A percentile compares a stretch with the other conserved stretches of the same genome.
Conservation (phyloP, 257 asterid genomes). For the Petrea volubilis region DNA sequence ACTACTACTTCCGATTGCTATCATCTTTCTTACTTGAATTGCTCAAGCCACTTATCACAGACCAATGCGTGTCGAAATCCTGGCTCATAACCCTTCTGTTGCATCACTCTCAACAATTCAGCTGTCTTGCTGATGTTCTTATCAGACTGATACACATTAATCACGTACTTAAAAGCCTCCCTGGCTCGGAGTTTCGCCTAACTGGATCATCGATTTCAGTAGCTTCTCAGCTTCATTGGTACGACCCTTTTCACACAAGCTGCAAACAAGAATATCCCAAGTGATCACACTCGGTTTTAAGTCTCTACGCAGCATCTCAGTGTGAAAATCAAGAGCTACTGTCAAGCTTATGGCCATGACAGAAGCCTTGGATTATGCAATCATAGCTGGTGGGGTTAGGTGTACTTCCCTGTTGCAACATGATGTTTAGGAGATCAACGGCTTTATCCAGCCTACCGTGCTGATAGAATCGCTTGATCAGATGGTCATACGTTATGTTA, state of each 20-base stretch:
- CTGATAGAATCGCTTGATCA: conserved; percentile 63
- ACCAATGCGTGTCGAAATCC: conserved; percentile 92
- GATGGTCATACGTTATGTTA: conserved; percentile 45
- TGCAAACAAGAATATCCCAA: conserved; percentile 47
- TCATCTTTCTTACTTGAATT: conserved; percentile 38
- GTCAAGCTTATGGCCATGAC: conserved; percentile 37
- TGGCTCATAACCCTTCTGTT: conserved; percentile 66
- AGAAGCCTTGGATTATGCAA: conserved; percentile 51
- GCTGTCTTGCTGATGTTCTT: conserved; percentile 55
- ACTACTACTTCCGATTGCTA: conserved; percentile 20
- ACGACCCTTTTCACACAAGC: conserved; percentile 42
- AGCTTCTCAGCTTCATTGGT: conserved; percentile 59
- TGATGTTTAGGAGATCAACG: conserved; percentile 55
- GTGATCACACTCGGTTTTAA: conserved; percentile 51
- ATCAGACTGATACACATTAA: conserved; percentile 42
- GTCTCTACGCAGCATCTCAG: conserved; percentile 70
- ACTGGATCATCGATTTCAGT: conserved; percentile 51
- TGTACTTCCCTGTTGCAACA: conserved; percentile 51
- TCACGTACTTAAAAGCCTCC: conserved; percentile 55
- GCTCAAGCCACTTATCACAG: conserved; percentile 66
- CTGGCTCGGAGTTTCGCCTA: conserved; percentile 67
- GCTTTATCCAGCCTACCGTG: conserved; percentile 58
- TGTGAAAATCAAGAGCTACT: conserved; percentile 58
- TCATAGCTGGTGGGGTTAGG: conserved; percentile 66
- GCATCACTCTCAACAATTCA: conserved; percentile 62